Percentiles rank a stretch among this genome's conserved stretches.
Conservation (phyloP, 176 grass and related monocot species). For the Oryza nivara region DNA sequence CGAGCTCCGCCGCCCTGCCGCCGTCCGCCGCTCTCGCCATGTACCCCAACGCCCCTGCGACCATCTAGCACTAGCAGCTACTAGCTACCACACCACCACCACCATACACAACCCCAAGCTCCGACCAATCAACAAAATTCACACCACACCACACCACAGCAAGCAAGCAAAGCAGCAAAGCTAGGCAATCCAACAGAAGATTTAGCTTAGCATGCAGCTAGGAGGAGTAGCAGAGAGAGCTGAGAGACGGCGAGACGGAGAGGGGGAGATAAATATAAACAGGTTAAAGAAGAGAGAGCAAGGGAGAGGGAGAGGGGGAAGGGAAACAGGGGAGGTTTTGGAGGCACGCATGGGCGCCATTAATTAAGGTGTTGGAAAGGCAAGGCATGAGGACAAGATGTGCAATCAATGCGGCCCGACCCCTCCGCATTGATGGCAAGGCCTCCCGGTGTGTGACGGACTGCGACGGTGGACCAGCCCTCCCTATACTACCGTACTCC, state of each 20-base stretch:
- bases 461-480: slow-evolving; percentile 43
- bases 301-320: neutral
- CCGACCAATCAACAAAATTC: neutral
- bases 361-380: slow-evolving; percentile 59
- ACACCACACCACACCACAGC: neutral
- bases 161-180: neutral
- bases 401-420: slow-evolving; percentile 48
- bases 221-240: neutral
- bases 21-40: slow-evolving; percentile 57
- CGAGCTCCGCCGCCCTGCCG: slow-evolving; percentile 58
- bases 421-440: slow-evolving; percentile 41
- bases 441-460: slow-evolving; percentile 40
- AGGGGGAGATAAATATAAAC: slow-evolving; percentile 24
- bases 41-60: slow-evolving; percentile 64
- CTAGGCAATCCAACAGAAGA: slow-evolving; percentile 23
- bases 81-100: neutral
- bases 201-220: neutral
- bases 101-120: neutral
- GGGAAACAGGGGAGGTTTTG: neutral
- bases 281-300: neutral
- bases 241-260: neutral
- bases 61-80: slow-evolving; percentile 42
- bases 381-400: slow-evolving; percentile 59
- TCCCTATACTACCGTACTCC: neutral
- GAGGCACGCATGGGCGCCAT: slow-evolving; percentile 49